Evolutionary conservation across 768 basidiomycete species (phyloP), one percentile per base, ranked within the genome.

Genomic region (Naganishia vaughanmartiniae): DNA sequence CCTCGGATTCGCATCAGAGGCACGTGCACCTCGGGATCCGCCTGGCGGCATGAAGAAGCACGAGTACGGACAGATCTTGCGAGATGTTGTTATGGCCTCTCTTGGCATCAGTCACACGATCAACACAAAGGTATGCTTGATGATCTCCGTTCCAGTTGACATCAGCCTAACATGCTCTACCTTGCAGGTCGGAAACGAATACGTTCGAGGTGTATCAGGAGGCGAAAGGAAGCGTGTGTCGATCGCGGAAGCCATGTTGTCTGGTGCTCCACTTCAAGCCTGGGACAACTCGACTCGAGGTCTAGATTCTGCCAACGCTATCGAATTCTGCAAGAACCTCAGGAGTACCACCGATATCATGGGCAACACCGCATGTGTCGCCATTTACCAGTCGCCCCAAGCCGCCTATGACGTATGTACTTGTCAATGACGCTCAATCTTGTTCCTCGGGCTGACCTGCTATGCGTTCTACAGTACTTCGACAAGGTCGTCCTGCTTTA

Each of bases 181-280:
- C 17, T 12, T n/a, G 30, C 30, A 57, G 55, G 84, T 94, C 55
- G 93, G 93, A 7, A 86, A 93, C 82, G 89, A 88, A 21, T 85
- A 86, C 36, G 85, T 93, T 12, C 84, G 84, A 66, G 84, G 84
- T 73, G 83, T 84, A 0, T 83, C 83, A 24, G 83, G 83, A 51
- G 84, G 84, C 57, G 83, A 84, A 72, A 78, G 73, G 65, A 92
- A 92, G 79, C 86, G 91, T 14, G 90, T 92, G 3, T 88, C 89
- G n/a, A 89, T 91, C 73, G 85, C 86, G 0, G 92, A 93, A 78
- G 91, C 90, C 86, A 79, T 91, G 66, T 87, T 88, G 0, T 86
- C 86, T 6, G 83, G 89, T 46, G 86, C 87, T 54, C 82, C 85
- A 11, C 81, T 92, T 4, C 84, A 85, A 26, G 86, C 86, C 24